A percentile compares a stretch with the other conserved stretches of the same genome.
These are phyloP conservation scores for Phytopythium delawarense DNA, from an alignment of 352 stramenopile species.

Conservation along the genomic window DNA sequence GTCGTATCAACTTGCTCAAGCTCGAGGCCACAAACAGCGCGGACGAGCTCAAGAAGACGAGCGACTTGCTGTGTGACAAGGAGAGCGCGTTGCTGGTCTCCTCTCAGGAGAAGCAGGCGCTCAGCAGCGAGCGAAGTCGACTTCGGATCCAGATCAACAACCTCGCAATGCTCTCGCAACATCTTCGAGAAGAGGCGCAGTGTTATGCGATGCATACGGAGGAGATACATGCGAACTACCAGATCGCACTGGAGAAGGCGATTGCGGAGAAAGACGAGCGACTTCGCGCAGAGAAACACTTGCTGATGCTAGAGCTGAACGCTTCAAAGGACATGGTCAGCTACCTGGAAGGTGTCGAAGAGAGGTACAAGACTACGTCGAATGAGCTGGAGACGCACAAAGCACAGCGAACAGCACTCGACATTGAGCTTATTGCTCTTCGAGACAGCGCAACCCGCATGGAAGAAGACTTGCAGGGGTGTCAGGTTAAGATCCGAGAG, in stretches of 20 bases:
- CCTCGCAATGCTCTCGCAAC: conserved; percentile 18
- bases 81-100: conserved; percentile 31
- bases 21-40: conserved; percentile 37
- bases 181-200: conserved; percentile 34
- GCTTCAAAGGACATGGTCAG: conserved; percentile 35
- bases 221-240: conserved; percentile 33
- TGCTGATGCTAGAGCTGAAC: conserved; percentile 40
- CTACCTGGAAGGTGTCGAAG: conserved; percentile 37
- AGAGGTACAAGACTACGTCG: conserved; percentile 13
- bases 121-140: conserved; percentile 31
- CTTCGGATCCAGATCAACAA: conserved; percentile 55
- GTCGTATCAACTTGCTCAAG: conserved; percentile 46
- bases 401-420: conserved; percentile 14
- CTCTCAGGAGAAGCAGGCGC: conserved; percentile 27
- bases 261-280: conserved; percentile 41
- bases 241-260: conserved; percentile 27
- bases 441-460: conserved; percentile 10
- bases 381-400: conserved; percentile 7
- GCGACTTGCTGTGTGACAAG: conserved; percentile 31
- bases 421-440: conserved; percentile 11
- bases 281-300: conserved; percentile 34
- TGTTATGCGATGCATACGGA: conserved; percentile 36
- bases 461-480: conserved; percentile 12
- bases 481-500: neutral
- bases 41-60: conserved; percentile 27